A percentile compares a stretch with the other conserved stretches of the same genome.
These are phyloP conservation scores for Oidiodendron maius DNA, from an alignment of 495 filamentous ascomycete genomes.

Conservation along the genomic window DNA sequence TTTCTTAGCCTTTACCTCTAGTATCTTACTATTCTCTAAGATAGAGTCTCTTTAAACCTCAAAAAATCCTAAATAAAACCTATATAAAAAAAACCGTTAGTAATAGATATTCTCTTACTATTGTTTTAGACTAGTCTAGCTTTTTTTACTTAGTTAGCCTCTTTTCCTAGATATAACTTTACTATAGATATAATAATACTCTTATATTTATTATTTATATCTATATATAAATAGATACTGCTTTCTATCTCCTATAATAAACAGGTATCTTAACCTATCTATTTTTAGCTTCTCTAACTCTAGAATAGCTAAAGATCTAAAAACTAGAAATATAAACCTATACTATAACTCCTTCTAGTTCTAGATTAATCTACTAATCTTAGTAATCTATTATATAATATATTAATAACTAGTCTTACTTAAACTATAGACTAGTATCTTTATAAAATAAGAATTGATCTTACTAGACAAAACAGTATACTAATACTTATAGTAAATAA, in stretches of 20 bases:
- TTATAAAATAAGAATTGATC: not conserved
- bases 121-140: not conserved
- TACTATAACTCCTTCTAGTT: not conserved
- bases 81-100: not conserved
- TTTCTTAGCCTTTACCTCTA: not conserved
- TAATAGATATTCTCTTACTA: not conserved
- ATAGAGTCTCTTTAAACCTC: not conserved
- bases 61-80: not conserved
- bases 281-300: not conserved
- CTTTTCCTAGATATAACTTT: not conserved
- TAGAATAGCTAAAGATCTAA: not conserved
- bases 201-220: not conserved
- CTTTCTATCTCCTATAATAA: not conserved
- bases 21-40: not conserved
- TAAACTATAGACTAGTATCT: not conserved
- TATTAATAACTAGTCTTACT: not conserved
- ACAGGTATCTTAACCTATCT: not conserved
- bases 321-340: not conserved
- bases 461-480: not conserved
- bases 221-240: conserved; percentile 1
- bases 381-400: not conserved
- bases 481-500: not conserved
- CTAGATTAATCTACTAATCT: not conserved
- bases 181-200: not conserved
- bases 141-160: not conserved